These are phyloP conservation scores for Acanthamoeba healyi DNA, from an alignment of 208 protist genomes.

Conservation along the genomic window DNA sequence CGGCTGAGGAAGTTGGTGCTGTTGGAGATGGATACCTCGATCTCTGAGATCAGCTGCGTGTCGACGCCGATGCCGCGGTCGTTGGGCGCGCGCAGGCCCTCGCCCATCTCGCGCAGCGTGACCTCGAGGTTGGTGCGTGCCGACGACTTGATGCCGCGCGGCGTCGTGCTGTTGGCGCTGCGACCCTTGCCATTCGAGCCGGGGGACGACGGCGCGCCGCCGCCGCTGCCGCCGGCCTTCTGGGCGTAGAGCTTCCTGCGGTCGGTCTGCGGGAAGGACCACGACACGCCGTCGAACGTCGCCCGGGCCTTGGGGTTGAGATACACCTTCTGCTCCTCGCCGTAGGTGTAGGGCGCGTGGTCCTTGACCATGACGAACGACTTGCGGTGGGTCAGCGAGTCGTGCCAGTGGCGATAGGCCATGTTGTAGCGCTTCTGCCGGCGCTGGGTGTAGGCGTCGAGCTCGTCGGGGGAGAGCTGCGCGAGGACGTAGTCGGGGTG, in stretches of 20 bases:
- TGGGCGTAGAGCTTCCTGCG: conserved; percentile 2
- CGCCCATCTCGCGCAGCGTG: conserved; percentile 71
- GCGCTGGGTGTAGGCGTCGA: conserved; percentile 20
- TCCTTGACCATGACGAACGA: conserved; percentile 83
- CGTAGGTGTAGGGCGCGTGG: conserved; percentile 82
- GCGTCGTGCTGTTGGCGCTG: background rate
- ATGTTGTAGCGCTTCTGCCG: conserved; percentile 69
- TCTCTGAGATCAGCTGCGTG: conserved; percentile 75
- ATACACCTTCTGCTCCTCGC: conserved; percentile 81
- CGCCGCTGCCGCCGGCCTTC: background rate
- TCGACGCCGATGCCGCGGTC: conserved; percentile 79
- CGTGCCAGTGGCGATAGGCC: conserved; percentile 82
- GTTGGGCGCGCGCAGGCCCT: conserved; percentile 29
- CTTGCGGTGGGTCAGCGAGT: conserved; percentile 74
- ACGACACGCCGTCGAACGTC: conserved; percentile 53
- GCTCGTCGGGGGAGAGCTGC: conserved; percentile 63
- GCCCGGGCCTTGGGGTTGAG: conserved; percentile 85
- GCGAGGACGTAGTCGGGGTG: conserved; percentile 86
- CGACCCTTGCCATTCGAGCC: background rate
- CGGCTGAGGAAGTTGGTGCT: conserved; percentile 82
- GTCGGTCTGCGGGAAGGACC: conserved; percentile 53
- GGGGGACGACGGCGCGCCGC: background rate
- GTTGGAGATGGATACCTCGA: conserved; percentile 76
- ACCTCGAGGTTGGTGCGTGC: conserved; percentile 45
- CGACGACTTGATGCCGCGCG: conserved; percentile 32